A percentile compares a stretch with the other conserved stretches of the same genome.
phyloP scores from a whole-genome alignment of 345 rosid species.

The Corchorus capsularis region DNA sequence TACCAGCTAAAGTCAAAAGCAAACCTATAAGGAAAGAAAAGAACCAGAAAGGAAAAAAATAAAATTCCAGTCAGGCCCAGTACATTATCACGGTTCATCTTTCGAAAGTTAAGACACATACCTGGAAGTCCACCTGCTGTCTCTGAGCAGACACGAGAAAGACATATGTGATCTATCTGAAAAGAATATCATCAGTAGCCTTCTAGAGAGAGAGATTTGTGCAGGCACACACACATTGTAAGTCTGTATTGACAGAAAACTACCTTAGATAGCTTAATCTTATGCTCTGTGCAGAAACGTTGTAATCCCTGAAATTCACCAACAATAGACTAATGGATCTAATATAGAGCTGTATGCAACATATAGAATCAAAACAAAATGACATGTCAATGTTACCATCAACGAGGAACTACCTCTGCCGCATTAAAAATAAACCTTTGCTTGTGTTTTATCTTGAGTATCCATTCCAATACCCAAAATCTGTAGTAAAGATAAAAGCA shows the following conservation, averaged over 20 bases:
- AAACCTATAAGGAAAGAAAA: conserved; percentile 49
- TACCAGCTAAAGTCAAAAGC: conserved; percentile 80
- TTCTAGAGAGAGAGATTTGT: conserved; percentile 46
- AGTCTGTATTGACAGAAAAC: background rate
- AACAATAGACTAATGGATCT: background rate
- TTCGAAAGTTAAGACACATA: too few relatives aligned
- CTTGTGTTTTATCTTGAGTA: conserved; percentile 79
- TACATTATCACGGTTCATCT: too few relatives aligned
- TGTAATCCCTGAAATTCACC: conserved; percentile 64
- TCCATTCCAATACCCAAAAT: conserved; percentile 93
- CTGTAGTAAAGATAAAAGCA: conserved; percentile 26
- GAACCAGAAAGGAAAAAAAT: conserved; percentile 73
- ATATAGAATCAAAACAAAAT: background rate
- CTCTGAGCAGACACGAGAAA: too few relatives aligned
- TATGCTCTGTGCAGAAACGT: conserved; percentile 87
- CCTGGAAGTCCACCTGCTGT: too few relatives aligned
- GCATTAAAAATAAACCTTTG: conserved; percentile 87
- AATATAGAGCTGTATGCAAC: background rate
- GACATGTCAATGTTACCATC: background rate
- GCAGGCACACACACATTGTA: background rate
- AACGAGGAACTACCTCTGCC: conserved; percentile 63
- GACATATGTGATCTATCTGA: too few relatives aligned
- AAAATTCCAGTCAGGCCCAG: too few relatives aligned
- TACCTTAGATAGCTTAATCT: conserved; percentile 82
- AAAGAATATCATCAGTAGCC: background rate